Percentiles rank a stretch among this genome's conserved stretches.
Conservation (phyloP, 345 rosid genomes). For the Linum lewisii region DNA sequence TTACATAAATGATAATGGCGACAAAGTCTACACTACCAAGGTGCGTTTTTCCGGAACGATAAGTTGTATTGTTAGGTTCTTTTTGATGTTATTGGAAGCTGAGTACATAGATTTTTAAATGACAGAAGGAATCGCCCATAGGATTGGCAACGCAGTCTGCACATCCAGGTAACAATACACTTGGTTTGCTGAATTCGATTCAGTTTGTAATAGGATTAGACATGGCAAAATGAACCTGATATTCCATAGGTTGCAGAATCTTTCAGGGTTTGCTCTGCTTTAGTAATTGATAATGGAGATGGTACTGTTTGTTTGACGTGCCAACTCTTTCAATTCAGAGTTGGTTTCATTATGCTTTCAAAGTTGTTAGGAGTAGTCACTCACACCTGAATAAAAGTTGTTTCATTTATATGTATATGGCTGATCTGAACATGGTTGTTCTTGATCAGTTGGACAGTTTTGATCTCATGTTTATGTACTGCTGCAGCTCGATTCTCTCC, state of each 20-base stretch:
- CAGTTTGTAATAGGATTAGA: not conserved
- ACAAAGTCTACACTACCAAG: conserved; percentile 77
- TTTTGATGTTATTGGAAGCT: not conserved
- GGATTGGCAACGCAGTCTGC: conserved; percentile 74
- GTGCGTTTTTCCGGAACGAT: conserved; percentile 18
- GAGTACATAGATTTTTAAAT: not conserved
- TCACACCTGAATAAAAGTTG: no score
- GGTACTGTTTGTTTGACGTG: no score
- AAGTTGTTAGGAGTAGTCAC: no score
- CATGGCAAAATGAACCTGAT: no score
- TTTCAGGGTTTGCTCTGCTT: not conserved
- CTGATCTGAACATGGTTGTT: not conserved
- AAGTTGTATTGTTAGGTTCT: not conserved
- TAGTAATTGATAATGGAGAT: no score
- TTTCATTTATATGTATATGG: not conserved
- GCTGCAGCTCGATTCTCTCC: conserved; percentile 79
- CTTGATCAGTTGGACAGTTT: not conserved
- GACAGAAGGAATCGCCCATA: conserved; percentile 70
- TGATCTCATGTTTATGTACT: not conserved
- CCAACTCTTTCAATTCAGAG: no score
- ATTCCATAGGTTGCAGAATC: not conserved
- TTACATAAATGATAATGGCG: conserved; percentile 73
- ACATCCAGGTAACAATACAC: conserved; percentile 61
- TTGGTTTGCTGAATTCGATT: not conserved
- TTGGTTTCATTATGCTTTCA: no score